These are phyloP conservation scores for Geotrichum carabidarum DNA, from an alignment of 1,139 yeast species.

Conservation along the genomic window DNA sequence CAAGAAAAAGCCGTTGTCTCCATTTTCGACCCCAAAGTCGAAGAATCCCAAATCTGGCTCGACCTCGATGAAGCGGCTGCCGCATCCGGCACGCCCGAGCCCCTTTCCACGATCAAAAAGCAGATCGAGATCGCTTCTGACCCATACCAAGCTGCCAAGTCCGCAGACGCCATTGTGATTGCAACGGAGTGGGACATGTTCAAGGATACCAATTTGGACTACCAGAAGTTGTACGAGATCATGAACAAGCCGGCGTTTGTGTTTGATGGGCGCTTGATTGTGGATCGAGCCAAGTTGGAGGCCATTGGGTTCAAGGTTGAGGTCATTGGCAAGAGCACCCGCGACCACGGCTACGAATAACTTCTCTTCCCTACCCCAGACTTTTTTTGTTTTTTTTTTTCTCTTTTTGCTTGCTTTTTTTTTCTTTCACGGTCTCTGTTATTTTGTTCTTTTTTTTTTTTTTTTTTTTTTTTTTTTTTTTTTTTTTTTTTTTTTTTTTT, in stretches of 20 bases:
- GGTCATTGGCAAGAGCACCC: slow-evolving; percentile 23
- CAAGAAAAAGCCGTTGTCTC: slow-evolving; percentile 29
- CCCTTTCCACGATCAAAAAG: slow-evolving; percentile 23
- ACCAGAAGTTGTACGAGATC: slow-evolving; percentile 26
- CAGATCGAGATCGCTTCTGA: slow-evolving; percentile 25
- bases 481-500: not conserved
- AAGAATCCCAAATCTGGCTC: slow-evolving; percentile 30
- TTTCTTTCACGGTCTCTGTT: not conserved
- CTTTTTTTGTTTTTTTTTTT: not conserved
- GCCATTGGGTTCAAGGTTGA: slow-evolving; percentile 26
- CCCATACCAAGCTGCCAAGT: slow-evolving; percentile 29
- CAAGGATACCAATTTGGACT: slow-evolving; percentile 26
- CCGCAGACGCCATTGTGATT: slow-evolving; percentile 31
- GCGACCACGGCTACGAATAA: slow-evolving; percentile 21
- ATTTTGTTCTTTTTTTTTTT: not conserved
- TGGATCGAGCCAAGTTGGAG: slow-evolving; percentile 27
- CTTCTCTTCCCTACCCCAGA: not conserved
- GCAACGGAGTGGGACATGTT: slow-evolving; percentile 35
- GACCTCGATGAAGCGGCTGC: slow-evolving; percentile 26
- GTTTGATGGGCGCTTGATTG: slow-evolving; percentile 30
- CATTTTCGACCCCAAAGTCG: slow-evolving; percentile 32
- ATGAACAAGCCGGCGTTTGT: slow-evolving; percentile 33
- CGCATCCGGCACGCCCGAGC: slow-evolving; percentile 15
- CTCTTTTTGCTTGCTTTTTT: not conserved
- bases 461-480: too few species aligned